These are phyloP conservation scores for Stagonosporopsis rhizophila DNA, from an alignment of 2,329 filamentous ascomycete genomes.

Conservation along the genomic window DNA sequence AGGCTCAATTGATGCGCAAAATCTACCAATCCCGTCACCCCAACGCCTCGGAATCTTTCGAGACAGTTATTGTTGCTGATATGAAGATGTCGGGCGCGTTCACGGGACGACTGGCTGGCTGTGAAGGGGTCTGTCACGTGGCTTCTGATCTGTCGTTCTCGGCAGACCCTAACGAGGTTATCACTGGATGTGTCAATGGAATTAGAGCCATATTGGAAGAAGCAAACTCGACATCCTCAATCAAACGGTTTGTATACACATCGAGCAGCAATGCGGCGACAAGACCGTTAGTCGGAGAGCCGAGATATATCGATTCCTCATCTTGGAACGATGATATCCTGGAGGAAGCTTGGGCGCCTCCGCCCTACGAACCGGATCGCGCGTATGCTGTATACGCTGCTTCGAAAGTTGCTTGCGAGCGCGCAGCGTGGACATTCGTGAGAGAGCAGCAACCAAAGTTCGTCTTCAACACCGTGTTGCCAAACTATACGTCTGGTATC, in stretches of 20 bases:
- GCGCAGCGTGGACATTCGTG: constrained; percentile 54
- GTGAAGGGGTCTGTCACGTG: constrained; percentile 2
- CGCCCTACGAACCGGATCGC: constrained; percentile 38
- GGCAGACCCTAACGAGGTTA: constrained; percentile 7
- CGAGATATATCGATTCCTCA: background rate
- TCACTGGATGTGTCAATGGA: constrained; percentile 2
- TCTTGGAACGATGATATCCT: constrained; percentile 5
- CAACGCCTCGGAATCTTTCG: background rate
- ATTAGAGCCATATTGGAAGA: background rate
- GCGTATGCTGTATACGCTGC: constrained; percentile 50
- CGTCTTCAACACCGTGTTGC: constrained; percentile 48
- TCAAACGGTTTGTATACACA: constrained; percentile 10
- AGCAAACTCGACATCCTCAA: background rate
- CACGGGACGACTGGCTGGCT: constrained; percentile 1
- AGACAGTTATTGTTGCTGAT: constrained; percentile 1
- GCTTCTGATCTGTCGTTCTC: constrained; percentile 6
- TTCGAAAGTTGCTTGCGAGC: constrained; percentile 54
- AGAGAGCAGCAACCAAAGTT: constrained; percentile 51
- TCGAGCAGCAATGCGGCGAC: constrained; percentile 15
- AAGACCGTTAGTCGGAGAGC: background rate
- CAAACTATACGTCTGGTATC: constrained; percentile 25
- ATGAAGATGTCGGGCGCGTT: constrained; percentile 4
- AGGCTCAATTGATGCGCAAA: constrained; percentile 1
- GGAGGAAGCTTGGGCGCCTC: constrained; percentile 28
- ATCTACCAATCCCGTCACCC: constrained; percentile 2